Conservation (phyloP, 495 filamentous ascomycete genomes). For the Penicillium mononematosum region DNA sequence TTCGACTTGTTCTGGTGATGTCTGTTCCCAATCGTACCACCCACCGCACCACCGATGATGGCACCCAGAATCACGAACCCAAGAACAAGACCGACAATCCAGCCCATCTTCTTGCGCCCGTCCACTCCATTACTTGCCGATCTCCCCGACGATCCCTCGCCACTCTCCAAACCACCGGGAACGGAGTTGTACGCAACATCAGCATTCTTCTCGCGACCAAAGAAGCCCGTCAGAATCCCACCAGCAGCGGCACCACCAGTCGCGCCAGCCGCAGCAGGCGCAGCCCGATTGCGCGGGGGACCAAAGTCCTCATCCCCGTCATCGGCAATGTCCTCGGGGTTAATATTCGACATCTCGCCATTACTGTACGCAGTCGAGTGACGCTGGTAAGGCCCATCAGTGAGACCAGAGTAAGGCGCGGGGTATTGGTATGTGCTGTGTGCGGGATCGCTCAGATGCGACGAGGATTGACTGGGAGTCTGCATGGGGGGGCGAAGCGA, state of each 20-base stretch:
- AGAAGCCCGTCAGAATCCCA: constrained; percentile 43
- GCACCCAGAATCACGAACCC: constrained; percentile 63
- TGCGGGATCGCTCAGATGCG: constrained; percentile 26
- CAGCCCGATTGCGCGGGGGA: constrained; percentile 31
- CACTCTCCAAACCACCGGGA: constrained; percentile 34
- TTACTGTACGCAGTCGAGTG: constrained; percentile 57
- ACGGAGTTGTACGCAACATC: constrained; percentile 54
- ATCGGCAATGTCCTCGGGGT: constrained; percentile 78
- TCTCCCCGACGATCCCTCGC: constrained; percentile 23
- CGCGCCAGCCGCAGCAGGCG: constrained; percentile 48
- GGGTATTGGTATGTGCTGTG: constrained; percentile 31
- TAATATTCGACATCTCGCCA: constrained; percentile 55
- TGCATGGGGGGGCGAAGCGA: constrained; percentile 40
- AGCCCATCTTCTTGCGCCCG: constrained; percentile 65
- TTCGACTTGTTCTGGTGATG: constrained; percentile 23
- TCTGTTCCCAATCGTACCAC: constrained; percentile 61
- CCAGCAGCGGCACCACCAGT: constrained; percentile 57
- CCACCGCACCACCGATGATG: constrained; percentile 76
- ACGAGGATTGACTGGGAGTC: constrained; percentile 35
- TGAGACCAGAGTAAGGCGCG: constrained; percentile 35
- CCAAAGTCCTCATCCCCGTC: constrained; percentile 79
- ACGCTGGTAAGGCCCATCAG: constrained; percentile 58
- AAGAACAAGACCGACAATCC: constrained; percentile 64
- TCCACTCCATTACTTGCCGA: constrained; percentile 46
- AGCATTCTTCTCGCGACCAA: constrained; percentile 45